Base-by-base conservation (phyloP, 1,284 basidiomycete species). In the Flammula alnicola region DNA sequence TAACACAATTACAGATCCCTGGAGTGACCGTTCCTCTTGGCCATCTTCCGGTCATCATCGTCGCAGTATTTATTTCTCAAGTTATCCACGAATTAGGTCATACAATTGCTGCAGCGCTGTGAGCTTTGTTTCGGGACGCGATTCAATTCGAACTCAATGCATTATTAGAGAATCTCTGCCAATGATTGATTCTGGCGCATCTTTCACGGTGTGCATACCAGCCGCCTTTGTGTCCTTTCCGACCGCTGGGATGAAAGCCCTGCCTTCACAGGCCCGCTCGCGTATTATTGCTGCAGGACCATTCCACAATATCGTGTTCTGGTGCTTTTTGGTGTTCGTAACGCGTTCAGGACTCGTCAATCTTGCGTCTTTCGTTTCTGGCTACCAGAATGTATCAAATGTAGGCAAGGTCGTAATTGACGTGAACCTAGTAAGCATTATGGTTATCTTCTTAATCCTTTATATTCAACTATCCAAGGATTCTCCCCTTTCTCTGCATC, bases 41-140 rank as follows among this genome's bases (percentile, higher is more conserved):
- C 26, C 81, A 91, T 60, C 58, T 87, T 1, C 82, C 83, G 3
- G 53, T 81, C 25, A 79, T 91, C 40, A 58, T 91, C 11, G 12
- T 76, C n/a, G 73, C 83, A 0, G 72, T 91, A 3, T 74, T 83
- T 42, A 25, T 79, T 6, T 75, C 75, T 32, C 87, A 89, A 65
- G 56, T 82, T 12, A 59, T 86, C 14, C 88, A 91, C 57, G 88
- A 91, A 68, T 64, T 77, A 0, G 88, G 88, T 10, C 88, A 91
- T 64, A 84, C 82, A 12, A 57, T 89, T 22, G 69, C 80, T 10
- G 86, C 84, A 10, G 82, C 87, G 19, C 59, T 84, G 85, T 88
- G 67, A 56, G 84, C 32, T 31, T 43, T 19, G 19, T 40, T 10
- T 23, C 19, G 35, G 20, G 22, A n/a, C 27, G 44, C 3, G 48